Percentiles rank a stretch among this genome's conserved stretches.
phyloP scores from a whole-genome alignment of 2,329 filamentous ascomycete genomes.

The Arthrobotrys iridis region DNA sequence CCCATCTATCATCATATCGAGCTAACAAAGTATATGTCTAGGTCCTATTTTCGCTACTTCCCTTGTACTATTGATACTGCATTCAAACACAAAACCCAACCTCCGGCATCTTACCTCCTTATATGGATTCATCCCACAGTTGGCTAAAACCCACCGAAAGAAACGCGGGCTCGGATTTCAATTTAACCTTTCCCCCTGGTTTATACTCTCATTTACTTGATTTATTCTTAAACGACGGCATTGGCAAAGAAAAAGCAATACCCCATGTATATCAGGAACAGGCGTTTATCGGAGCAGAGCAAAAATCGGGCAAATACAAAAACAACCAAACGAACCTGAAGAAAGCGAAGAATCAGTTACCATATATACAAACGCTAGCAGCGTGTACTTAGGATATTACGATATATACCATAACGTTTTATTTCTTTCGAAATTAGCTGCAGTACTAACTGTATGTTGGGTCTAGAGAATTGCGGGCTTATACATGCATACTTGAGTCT shows the following conservation, averaged over 20 bases:
- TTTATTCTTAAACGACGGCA: conserved; percentile 16
- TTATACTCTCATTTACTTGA: not conserved
- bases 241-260: conserved; percentile 36
- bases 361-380: not conserved
- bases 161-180: not conserved
- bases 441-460: too few species aligned
- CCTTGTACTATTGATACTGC: not conserved
- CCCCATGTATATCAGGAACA: conserved; percentile 49
- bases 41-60: not conserved
- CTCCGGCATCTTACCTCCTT: not conserved
- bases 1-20: not conserved
- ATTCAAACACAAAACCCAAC: not conserved
- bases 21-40: not conserved
- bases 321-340: not conserved
- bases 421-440: too few species aligned
- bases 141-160: too few species aligned
- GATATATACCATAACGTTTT: not conserved
- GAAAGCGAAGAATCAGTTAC: too few species aligned
- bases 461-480: not conserved
- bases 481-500: too few species aligned
- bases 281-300: conserved; percentile 26
- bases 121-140: not conserved
- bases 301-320: too few species aligned
- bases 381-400: conserved; percentile 5
- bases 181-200: not conserved